These are phyloP conservation scores for Corylus heterophylla DNA, from an alignment of 306 rosid genomes.

Conservation along the genomic window DNA sequence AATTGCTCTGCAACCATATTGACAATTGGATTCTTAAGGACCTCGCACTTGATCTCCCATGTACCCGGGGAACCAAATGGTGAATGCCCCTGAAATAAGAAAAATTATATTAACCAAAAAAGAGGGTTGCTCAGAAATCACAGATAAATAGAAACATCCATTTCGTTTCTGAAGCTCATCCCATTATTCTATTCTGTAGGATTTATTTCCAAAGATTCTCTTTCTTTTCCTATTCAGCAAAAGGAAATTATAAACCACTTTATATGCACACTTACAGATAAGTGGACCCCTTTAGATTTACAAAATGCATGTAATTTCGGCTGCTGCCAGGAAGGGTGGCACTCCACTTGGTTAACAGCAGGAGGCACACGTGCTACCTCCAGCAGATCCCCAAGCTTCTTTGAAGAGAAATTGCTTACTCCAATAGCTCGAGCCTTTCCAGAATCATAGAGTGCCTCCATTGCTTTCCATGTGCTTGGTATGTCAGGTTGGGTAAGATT, in stretches of 20 bases:
- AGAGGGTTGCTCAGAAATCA: neutral
- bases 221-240: neutral
- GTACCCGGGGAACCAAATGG: slow-evolving; percentile 56
- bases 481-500: slow-evolving; percentile 46
- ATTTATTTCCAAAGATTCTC: neutral
- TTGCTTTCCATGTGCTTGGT: slow-evolving; percentile 63
- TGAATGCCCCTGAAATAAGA: slow-evolving; percentile 44
- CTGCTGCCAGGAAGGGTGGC: slow-evolving; percentile 51
- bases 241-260: neutral
- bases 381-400: slow-evolving; percentile 49
- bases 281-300: slow-evolving; percentile 47
- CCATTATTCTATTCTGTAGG: neutral
- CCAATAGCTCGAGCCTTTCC: slow-evolving; percentile 67
- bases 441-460: slow-evolving; percentile 52
- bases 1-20: slow-evolving; percentile 48
- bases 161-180: neutral
- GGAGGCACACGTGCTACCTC: slow-evolving; percentile 46
- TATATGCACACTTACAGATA: slow-evolving; percentile 45
- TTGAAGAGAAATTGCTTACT: slow-evolving; percentile 65
- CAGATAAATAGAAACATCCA: neutral
- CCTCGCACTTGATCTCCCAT: slow-evolving; percentile 29
- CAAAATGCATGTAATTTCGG: slow-evolving; percentile 40
- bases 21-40: slow-evolving; percentile 48
- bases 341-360: slow-evolving; percentile 57
- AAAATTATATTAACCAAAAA: neutral